phyloP scores from a whole-genome alignment of 352 stramenopile genomes.

The Ophiocytium majus region DNA sequence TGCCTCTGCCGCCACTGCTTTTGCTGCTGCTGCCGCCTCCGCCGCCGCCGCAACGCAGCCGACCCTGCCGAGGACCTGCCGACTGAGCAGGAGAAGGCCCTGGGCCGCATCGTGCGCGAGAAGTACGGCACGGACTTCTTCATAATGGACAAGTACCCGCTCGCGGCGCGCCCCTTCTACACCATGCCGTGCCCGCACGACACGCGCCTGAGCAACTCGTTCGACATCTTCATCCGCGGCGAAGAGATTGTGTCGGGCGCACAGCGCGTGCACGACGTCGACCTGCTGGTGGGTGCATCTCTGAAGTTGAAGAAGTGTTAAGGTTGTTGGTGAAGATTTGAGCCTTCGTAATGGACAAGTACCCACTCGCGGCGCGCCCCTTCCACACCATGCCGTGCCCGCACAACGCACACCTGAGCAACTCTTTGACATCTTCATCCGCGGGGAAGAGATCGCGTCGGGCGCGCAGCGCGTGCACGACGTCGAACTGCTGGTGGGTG shows the following conservation, averaged over 20 bases:
- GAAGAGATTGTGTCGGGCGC: conserved; percentile 97
- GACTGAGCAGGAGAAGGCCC: conserved; percentile 96
- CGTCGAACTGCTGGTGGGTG: conserved; percentile 80
- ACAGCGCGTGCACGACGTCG: conserved; percentile 96
- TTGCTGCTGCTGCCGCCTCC: too few relatives aligned
- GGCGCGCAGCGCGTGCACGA: conserved; percentile 98
- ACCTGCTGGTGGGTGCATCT: conserved; percentile 81
- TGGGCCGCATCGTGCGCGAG: conserved; percentile 86
- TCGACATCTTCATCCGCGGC: conserved; percentile 99
- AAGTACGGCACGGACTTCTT: conserved; percentile 99
- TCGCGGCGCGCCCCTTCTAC: conserved; percentile 98
- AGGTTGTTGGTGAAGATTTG: background rate
- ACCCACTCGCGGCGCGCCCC: conserved; percentile 92
- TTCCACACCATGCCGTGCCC: conserved; percentile 99
- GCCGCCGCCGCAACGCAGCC: conserved; percentile 59
- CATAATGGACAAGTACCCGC: conserved; percentile 99
- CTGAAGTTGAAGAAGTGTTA: conserved; percentile 3
- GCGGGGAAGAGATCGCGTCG: conserved; percentile 87
- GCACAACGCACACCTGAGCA: conserved; percentile 80
- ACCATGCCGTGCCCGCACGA: conserved; percentile 97
- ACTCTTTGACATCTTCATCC: conserved; percentile 99
- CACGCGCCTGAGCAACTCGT: conserved; percentile 88
- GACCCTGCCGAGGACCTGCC: conserved; percentile 74
- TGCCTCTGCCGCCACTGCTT: too few relatives aligned
- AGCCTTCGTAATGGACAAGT: conserved; percentile 99